A percentile compares a stretch with the other conserved stretches of the same genome.
Evolutionary conservation across 148 eudicot species (phyloP).

Genomic region (Amaranthus cruentus): DNA sequence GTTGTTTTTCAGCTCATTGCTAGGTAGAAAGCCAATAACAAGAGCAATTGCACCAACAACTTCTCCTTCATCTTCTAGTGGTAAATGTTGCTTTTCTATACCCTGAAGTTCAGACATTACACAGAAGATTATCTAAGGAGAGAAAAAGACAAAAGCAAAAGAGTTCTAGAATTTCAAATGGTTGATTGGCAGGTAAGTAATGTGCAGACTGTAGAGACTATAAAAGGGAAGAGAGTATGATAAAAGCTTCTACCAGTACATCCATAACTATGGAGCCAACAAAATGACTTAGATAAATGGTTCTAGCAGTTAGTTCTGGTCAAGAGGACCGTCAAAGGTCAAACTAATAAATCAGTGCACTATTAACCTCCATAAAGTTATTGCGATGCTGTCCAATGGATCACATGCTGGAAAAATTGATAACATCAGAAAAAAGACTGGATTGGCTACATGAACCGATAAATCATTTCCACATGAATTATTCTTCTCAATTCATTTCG

Average conservation of each 20-base stretch:
- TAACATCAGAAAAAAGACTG: no score
- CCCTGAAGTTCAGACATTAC: constrained; percentile 38
- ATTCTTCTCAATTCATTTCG: no score
- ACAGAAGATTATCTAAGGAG: constrained; percentile 2
- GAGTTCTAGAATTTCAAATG: neutral
- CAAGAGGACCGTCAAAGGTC: neutral
- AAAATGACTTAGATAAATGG: neutral
- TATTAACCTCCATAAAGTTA: neutral
- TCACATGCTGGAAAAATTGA: no score
- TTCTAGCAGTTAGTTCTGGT: neutral
- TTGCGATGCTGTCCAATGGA: no score
- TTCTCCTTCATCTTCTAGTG: constrained; percentile 88
- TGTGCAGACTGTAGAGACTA: neutral
- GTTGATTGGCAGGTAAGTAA: neutral
- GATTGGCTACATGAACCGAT: no score
- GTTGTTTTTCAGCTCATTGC: constrained; percentile 65
- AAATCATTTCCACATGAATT: no score
- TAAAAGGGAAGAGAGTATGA: neutral
- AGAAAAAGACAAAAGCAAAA: constrained; percentile 6
- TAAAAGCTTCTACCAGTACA: neutral
- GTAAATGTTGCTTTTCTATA: constrained; percentile 58
- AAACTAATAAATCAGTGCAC: neutral
- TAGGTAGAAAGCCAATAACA: constrained; percentile 55
- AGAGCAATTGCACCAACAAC: constrained; percentile 68
- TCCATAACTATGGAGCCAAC: neutral